Percentiles rank a stretch among this genome's conserved stretches.
Conservation (phyloP, 2,329 filamentous ascomycete species). For the Ophiostoma sp. region DNA sequence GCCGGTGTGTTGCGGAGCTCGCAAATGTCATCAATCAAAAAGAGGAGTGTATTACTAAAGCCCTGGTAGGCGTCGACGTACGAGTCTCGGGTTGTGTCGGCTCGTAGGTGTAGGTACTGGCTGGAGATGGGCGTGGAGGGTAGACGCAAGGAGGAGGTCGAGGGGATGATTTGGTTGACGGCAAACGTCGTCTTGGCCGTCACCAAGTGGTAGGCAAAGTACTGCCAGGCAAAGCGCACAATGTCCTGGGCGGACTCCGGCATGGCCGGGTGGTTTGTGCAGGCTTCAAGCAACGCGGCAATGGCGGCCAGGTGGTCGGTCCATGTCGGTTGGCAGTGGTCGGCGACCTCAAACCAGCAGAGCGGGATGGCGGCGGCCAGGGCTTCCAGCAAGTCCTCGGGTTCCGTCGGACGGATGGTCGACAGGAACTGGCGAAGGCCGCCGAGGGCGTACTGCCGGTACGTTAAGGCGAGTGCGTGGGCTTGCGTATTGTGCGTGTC, state of each 20-base stretch:
- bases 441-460: conserved; percentile 5
- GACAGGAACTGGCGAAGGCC: conserved; percentile 18
- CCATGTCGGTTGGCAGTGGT: conserved; percentile 21
- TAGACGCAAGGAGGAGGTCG: not conserved
- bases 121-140: not conserved
- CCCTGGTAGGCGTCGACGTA: conserved; percentile 18
- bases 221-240: conserved; percentile 15
- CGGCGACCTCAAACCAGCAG: conserved; percentile 21
- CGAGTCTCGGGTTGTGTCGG: not conserved
- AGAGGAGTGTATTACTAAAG: conserved; percentile 15
- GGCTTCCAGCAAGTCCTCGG: conserved; percentile 4
- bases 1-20: not conserved
- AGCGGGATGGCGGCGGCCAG: conserved; percentile 4
- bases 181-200: conserved; percentile 21
- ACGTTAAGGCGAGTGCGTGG: conserved; percentile 2
- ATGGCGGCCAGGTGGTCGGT: conserved; percentile 18
- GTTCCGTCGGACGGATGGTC: not conserved
- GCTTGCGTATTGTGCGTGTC: not conserved
- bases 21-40: conserved; percentile 24
- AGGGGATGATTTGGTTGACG: not conserved
- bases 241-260: conserved; percentile 2
- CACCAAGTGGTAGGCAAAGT: conserved; percentile 22
- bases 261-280: not conserved
- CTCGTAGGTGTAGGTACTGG: not conserved
- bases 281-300: conserved; percentile 13